A percentile compares a stretch with the other conserved stretches of the same genome.
Conservation (phyloP, 495 filamentous ascomycete genomes). For the Penicillium egyptiacum region DNA sequence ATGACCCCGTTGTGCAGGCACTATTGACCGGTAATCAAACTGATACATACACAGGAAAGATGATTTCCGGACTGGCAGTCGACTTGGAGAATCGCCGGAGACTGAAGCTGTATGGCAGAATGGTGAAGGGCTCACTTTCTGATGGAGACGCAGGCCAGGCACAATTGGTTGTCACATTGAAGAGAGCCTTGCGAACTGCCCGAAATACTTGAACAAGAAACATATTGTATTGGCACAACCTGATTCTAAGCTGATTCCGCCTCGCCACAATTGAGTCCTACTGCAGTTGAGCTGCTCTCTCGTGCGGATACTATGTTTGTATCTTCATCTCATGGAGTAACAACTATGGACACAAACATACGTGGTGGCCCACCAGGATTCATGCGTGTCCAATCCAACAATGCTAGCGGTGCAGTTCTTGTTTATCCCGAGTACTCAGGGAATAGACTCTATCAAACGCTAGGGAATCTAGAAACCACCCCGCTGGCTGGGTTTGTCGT, state of each 20-base stretch:
- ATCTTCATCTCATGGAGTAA: constrained; percentile 57
- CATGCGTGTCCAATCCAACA: constrained; percentile 59
- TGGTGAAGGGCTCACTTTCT: constrained; percentile 57
- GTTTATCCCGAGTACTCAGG: constrained; percentile 80
- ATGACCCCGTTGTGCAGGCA: constrained; percentile 64
- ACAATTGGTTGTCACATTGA: constrained; percentile 68
- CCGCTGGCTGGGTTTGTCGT: constrained; percentile 65
- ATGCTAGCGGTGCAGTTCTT: constrained; percentile 47
- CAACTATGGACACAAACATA: constrained; percentile 83
- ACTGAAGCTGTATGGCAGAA: constrained; percentile 66
- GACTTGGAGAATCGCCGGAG: constrained; percentile 65
- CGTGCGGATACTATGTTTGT: constrained; percentile 78
- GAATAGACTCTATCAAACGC: constrained; percentile 77
- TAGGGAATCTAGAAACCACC: constrained; percentile 69
- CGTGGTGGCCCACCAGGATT: constrained; percentile 76
- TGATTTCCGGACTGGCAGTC: constrained; percentile 64
- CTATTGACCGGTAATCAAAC: constrained; percentile 43
- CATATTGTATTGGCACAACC: constrained; percentile 55
- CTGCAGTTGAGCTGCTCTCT: constrained; percentile 57
- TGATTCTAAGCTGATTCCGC: constrained; percentile 52
- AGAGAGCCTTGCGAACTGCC: constrained; percentile 74
- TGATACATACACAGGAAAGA: constrained; percentile 34
- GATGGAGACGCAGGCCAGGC: constrained; percentile 40
- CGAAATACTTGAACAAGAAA: constrained; percentile 80
- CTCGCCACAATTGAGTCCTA: constrained; percentile 37